phyloP scores from a whole-genome alignment of 805 yeast species.

The Saccharomycodes ludwigii region DNA sequence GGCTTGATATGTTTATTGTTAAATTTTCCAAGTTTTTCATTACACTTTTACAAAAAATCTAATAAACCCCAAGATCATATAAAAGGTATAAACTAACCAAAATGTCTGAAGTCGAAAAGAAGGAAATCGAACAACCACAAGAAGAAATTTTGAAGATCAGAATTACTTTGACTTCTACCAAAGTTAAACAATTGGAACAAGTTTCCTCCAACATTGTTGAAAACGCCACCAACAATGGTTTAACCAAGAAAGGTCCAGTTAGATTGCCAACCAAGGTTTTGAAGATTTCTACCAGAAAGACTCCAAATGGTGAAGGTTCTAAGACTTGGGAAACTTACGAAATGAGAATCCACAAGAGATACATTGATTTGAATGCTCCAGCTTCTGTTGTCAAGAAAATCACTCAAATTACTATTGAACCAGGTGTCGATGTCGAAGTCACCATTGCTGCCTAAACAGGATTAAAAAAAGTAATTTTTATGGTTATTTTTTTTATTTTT shows the following conservation, averaged over 20 bases:
- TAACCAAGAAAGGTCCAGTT: constrained; percentile 93
- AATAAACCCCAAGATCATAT: too few species aligned
- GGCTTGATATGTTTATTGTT: too few species aligned
- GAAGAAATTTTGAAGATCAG: constrained; percentile 91
- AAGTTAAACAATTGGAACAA: constrained; percentile 95
- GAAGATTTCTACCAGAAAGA: constrained; percentile 98
- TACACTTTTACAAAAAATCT: too few species aligned
- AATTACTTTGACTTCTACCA: constrained; percentile 97
- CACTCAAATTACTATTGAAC: constrained; percentile 96
- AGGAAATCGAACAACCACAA: constrained; percentile 70
- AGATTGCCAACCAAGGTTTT: constrained; percentile 99
- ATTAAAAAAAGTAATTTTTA: not conserved
- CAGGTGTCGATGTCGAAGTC: constrained; percentile 97
- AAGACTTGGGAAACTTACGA: constrained; percentile 99
- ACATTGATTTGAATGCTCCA: constrained; percentile 96
- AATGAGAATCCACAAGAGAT: constrained; percentile 99
- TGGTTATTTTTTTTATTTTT: constrained; percentile 7
- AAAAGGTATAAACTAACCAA: constrained; percentile 32
- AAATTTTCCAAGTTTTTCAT: too few species aligned
- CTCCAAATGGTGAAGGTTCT: constrained; percentile 99
- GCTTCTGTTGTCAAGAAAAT: constrained; percentile 85
- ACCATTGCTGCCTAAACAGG: constrained; percentile 65
- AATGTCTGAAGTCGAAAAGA: constrained; percentile 78
- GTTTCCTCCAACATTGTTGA: constrained; percentile 83
- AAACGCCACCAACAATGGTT: constrained; percentile 73